Conservation (phyloP, 1,139 yeast genomes). For the Debaryomycetaceae sp. region DNA sequence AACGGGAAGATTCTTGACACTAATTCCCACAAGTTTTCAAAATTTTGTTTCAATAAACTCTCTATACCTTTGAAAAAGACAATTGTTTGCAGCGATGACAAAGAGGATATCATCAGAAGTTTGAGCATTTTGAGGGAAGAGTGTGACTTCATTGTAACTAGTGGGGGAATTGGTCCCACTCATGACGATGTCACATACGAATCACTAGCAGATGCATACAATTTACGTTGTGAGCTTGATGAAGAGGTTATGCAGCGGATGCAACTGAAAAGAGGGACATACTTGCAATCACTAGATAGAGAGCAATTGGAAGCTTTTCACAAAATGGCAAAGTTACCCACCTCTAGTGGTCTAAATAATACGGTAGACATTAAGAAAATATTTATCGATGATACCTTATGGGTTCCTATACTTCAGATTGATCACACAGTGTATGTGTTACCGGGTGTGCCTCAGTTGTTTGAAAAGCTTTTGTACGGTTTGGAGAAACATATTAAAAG, state of each 20-base stretch:
- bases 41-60: slow-evolving; percentile 53
- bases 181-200: slow-evolving; percentile 87
- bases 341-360: slow-evolving; percentile 11
- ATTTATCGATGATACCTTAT: slow-evolving; percentile 54
- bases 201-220: slow-evolving; percentile 61
- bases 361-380: slow-evolving; percentile 38
- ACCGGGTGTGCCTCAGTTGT: slow-evolving; percentile 81
- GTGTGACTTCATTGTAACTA: slow-evolving; percentile 70
- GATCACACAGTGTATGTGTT: slow-evolving; percentile 61
- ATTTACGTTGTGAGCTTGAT: slow-evolving; percentile 50
- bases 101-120: slow-evolving; percentile 56
- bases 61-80: slow-evolving; percentile 59
- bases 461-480: slow-evolving; percentile 45
- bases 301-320: slow-evolving; percentile 58
- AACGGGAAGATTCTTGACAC: slow-evolving; percentile 85
- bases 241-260: slow-evolving; percentile 57
- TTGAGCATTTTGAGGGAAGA: slow-evolving; percentile 44
- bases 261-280: slow-evolving; percentile 46
- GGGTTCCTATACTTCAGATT: slow-evolving; percentile 82
- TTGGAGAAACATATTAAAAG: slow-evolving; percentile 23
- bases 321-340: slow-evolving; percentile 78
- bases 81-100: slow-evolving; percentile 75
- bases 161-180: slow-evolving; percentile 88
- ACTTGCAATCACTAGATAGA: slow-evolving; percentile 31
- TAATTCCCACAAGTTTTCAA: slow-evolving; percentile 69